Conservation (phyloP, 345 rosid species). For the Schrenkiella parvula region DNA sequence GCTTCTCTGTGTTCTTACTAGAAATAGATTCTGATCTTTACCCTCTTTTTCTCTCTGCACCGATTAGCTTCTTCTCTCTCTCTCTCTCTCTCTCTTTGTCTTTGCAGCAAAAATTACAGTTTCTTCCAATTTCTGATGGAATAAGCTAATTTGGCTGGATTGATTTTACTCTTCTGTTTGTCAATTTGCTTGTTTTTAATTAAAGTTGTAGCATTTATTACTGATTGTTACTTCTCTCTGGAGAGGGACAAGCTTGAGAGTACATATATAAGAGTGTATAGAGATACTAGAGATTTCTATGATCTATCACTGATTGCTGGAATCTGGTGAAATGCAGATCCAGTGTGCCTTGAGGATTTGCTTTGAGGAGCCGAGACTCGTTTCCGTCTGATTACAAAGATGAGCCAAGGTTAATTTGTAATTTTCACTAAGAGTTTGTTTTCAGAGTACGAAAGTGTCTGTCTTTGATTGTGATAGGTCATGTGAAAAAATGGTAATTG, state of each 20-base stretch:
- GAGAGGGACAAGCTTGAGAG: not conserved
- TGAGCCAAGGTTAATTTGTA: not conserved
- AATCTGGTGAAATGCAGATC: constrained; percentile 24
- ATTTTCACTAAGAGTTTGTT: not conserved
- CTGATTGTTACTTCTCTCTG: not conserved
- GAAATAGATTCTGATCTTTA: constrained; percentile 25
- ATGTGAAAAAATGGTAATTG: not conserved
- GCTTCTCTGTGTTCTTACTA: constrained; percentile 14
- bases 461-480: constrained; percentile 33
- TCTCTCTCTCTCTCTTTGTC: not conserved
- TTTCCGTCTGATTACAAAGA: not conserved
- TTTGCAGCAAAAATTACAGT: not conserved
- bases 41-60: constrained; percentile 15
- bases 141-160: not conserved
- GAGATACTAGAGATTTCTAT: not conserved
- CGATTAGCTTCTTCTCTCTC: constrained; percentile 4
- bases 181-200: constrained; percentile 7
- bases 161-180: not conserved
- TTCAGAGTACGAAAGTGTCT: not conserved
- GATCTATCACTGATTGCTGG: not conserved
- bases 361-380: not conserved
- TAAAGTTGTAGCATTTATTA: constrained; percentile 7
- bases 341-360: not conserved
- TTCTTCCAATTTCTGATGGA: constrained; percentile 7
- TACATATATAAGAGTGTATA: not conserved